These are phyloP conservation scores for Onygena corvina DNA, from an alignment of 2,329 filamentous ascomycete genomes.

Conservation along the genomic window DNA sequence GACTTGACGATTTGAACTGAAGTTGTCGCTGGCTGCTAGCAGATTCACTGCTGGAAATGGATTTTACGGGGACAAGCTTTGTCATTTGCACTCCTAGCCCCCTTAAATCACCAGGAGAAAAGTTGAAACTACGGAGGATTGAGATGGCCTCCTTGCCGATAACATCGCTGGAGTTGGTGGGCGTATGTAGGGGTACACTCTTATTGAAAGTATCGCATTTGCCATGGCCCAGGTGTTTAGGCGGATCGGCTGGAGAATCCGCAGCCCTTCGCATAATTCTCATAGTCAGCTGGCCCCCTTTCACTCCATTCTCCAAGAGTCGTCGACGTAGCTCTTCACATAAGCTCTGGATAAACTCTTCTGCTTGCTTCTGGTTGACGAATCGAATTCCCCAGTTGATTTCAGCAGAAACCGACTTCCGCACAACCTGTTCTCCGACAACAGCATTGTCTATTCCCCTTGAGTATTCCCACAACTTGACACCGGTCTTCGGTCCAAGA, in stretches of 20 bases:
- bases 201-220: conserved; percentile 94
- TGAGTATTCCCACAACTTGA: conserved; percentile 80
- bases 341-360: conserved; percentile 77
- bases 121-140: conserved; percentile 66
- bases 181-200: conserved; percentile 66
- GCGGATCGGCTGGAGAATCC: conserved; percentile 79
- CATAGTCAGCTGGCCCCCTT: conserved; percentile 77
- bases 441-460: conserved; percentile 76
- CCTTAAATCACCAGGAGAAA: conserved; percentile 83
- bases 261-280: conserved; percentile 84
- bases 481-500: conserved; percentile 83
- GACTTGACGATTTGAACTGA: conserved; percentile 47
- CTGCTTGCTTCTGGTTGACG: conserved; percentile 78
- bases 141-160: conserved; percentile 75
- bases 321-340: conserved; percentile 75
- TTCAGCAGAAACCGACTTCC: conserved; percentile 93
- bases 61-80: conserved; percentile 69
- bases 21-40: conserved; percentile 64
- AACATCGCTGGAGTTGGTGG: conserved; percentile 60
- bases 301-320: conserved; percentile 70
- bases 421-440: conserved; percentile 70
- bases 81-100: conserved; percentile 89
- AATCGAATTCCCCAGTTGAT: conserved; percentile 98
- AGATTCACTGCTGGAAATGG: conserved; percentile 37
- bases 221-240: conserved; percentile 88